A percentile compares a stretch with the other conserved stretches of the same genome.
These are phyloP conservation scores for Davidsoniella neocaledoniae DNA, from an alignment of 2,329 filamentous ascomycete genomes.

Conservation along the genomic window DNA sequence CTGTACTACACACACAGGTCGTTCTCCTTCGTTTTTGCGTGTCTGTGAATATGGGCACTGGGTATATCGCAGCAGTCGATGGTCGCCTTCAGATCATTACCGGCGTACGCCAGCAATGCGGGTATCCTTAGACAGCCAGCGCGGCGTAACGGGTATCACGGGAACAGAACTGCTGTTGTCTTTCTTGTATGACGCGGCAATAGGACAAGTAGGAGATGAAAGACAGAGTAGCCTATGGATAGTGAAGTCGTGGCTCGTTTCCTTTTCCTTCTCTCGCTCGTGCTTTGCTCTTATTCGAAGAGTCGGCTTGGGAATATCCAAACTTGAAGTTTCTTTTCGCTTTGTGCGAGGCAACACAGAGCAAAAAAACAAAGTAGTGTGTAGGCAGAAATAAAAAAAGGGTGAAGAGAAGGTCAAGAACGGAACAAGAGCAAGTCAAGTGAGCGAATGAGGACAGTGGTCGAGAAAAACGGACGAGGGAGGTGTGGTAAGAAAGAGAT, in stretches of 20 bases:
- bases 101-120: slow-evolving; percentile 5
- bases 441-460: too few species aligned
- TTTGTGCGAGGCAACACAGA: too few species aligned
- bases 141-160: too few species aligned
- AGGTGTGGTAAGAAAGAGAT: too few species aligned
- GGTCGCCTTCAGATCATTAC: slow-evolving; percentile 7
- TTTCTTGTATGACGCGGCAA: not conserved
- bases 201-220: not conserved
- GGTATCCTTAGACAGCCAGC: not conserved
- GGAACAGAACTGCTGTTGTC: too few species aligned
- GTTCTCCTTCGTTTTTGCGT: not conserved
- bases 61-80: not conserved
- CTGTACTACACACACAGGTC: not conserved
- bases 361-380: too few species aligned
- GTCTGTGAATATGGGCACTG: too few species aligned
- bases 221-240: not conserved
- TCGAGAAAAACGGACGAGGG: too few species aligned
- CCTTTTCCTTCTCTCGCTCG: not conserved
- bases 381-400: not conserved
- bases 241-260: not conserved
- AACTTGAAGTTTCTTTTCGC: not conserved
- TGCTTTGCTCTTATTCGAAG: not conserved
- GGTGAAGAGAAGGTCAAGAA: not conserved
- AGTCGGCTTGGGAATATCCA: not conserved
- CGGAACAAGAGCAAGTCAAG: not conserved